phyloP scores from a whole-genome alignment of 2,329 filamentous ascomycete species.

The Elsinoe batatas region DNA sequence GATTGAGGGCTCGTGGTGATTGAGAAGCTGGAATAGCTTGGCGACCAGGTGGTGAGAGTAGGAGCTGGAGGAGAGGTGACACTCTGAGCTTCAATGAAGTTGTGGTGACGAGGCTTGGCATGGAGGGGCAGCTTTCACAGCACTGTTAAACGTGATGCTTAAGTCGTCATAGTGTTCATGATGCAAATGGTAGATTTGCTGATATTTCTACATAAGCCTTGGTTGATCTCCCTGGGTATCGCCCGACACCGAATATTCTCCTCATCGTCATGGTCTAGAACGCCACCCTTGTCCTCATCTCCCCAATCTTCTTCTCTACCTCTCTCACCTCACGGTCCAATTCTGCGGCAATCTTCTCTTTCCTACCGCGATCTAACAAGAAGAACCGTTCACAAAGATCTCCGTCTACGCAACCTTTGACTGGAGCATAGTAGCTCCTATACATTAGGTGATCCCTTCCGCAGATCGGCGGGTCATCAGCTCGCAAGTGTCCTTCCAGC shows the following conservation, averaged over 20 bases:
- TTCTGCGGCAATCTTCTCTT: conserved; percentile 89
- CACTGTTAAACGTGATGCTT: neutral
- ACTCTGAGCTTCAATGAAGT: neutral
- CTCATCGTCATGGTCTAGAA: conserved; percentile 20
- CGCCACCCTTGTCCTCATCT: conserved; percentile 30
- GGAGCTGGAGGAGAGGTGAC: neutral
- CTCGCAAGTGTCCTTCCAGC: conserved; percentile 77
- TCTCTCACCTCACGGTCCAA: conserved; percentile 82
- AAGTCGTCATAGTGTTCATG: too few species aligned
- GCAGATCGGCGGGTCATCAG: conserved; percentile 76
- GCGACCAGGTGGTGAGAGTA: neutral
- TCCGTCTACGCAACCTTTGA: conserved; percentile 94
- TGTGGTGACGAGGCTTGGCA: neutral
- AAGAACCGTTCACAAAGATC: conserved; percentile 91
- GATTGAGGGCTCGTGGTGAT: neutral
- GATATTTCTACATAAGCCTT: neutral
- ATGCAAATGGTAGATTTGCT: neutral
- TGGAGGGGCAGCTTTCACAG: conserved; percentile 3
- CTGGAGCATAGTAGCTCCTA: conserved; percentile 87
- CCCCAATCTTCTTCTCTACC: conserved; percentile 81
- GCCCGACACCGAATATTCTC: neutral
- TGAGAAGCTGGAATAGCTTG: neutral
- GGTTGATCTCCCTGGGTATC: neutral
- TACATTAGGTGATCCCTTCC: conserved; percentile 95
- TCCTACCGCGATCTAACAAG: conserved; percentile 74